These are phyloP conservation scores for Fusarium multiceps DNA, from an alignment of 2,329 filamentous ascomycete species.

Conservation along the genomic window DNA sequence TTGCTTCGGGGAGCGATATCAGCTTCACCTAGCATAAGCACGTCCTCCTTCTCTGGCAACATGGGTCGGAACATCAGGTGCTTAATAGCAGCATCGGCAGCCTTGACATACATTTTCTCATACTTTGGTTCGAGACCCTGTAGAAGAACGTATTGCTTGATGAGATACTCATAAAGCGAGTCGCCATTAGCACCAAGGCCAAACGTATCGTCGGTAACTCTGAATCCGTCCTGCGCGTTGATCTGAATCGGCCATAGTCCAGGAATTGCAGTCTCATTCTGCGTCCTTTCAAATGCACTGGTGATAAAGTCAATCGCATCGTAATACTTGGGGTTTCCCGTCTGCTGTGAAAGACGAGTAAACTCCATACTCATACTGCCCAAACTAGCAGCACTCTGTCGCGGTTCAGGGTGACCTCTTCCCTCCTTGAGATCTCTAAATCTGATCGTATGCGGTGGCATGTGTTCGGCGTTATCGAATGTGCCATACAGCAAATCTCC, in stretches of 20 bases:
- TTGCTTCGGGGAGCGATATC: conserved; percentile 48
- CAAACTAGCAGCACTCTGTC: conserved; percentile 51
- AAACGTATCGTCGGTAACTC: conserved; percentile 54
- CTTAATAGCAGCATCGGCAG: conserved; percentile 66
- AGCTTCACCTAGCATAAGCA: conserved; percentile 67
- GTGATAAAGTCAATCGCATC: conserved; percentile 69
- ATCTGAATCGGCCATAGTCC: conserved; percentile 71
- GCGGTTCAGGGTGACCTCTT: conserved; percentile 46
- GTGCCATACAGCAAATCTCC: conserved; percentile 71
- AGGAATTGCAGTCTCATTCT: conserved; percentile 65
- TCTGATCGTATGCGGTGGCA: conserved; percentile 64
- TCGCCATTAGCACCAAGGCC: conserved; percentile 63
- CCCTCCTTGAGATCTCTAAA: conserved; percentile 55
- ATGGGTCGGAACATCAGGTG: conserved; percentile 75
- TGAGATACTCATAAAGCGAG: conserved; percentile 73
- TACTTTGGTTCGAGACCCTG: conserved; percentile 63
- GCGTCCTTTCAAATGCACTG: conserved; percentile 63
- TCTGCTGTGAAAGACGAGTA: conserved; percentile 71
- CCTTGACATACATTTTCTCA: conserved; percentile 55
- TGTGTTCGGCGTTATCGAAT: conserved; percentile 73
- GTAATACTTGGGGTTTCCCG: conserved; percentile 68
- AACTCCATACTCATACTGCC: conserved; percentile 71
- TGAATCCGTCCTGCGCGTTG: conserved; percentile 54
- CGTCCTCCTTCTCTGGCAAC: conserved; percentile 64
- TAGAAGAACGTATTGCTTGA: conserved; percentile 72